Evolutionary conservation across 164 flowering plant species (phyloP), one percentile per base, ranked within the genome.

Genomic region (Magnolia officinalis): DNA sequence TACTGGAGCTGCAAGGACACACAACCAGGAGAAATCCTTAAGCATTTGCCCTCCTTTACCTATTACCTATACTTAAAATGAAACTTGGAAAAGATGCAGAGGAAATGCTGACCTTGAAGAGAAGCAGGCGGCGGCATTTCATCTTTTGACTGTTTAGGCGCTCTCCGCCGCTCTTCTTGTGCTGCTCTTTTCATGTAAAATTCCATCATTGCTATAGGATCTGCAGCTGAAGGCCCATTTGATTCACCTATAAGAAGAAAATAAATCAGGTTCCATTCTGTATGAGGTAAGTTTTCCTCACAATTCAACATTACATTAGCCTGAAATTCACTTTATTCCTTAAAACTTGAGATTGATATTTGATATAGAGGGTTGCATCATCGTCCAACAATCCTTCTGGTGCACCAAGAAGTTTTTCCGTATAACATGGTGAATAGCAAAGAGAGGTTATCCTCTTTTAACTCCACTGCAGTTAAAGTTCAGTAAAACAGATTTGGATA

Each of bases 81-180:
- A 65, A 65, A 37, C 45, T 37, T 37, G 45, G 45, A 37, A 65
- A 65, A 59, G 63, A 59, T 59, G 63, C 45, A 37, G 45, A 63
- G 64, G 5, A 70, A 65, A 24, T 59, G 3, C 29, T 24, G 21
- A 91, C 98, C 98, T 86, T 92, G 98, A 70, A 95, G 96, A 51
- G 95, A 93, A 71, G 97, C 85, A 80, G 98, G 98, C 6, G 98
- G 98, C n/a, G 98, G 98, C 98, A 95, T 95, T 83, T 95, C 98
- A 83, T 95, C 97, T 78, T 93, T 93, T 6, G 98, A 91, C 51
- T 85, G 87, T 82, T 81, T 95, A 76, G 91, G 95, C 64, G 82
- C 92, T 80, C 90, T 89, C 80, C 67, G 82, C 77, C 83, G 87
- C 84, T 95, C 98, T 84, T 95, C 98, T 63, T 88, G 93, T 69